phyloP scores from a whole-genome alignment of 768 basidiomycete species.

The Peribolospora kevripleyi region DNA sequence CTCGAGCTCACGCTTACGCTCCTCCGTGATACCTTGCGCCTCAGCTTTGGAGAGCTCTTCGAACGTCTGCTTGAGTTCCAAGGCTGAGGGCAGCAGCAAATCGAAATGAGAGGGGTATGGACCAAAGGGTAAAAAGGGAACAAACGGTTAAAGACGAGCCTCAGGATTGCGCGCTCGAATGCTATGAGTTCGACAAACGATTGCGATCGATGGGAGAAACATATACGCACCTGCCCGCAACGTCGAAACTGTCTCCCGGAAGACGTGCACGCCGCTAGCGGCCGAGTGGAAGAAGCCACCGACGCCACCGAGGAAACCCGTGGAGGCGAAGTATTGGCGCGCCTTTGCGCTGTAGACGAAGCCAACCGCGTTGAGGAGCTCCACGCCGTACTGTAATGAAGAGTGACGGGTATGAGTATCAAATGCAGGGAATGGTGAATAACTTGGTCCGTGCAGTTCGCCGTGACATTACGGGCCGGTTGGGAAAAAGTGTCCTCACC shows the following conservation, averaged over 20 bases:
- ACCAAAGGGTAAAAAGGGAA: constrained; percentile 17
- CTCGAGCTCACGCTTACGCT: constrained; percentile 58
- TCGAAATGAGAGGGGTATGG: no score
- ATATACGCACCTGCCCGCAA: constrained; percentile 17
- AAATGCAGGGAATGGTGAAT: no score
- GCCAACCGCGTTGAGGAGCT: constrained; percentile 61
- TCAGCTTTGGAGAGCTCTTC: constrained; percentile 81
- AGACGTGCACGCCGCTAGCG: constrained; percentile 74
- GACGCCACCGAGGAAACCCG: constrained; percentile 45
- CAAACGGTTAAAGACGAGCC: constrained; percentile 38
- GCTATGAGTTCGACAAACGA: neutral
- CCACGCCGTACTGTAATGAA: constrained; percentile 40
- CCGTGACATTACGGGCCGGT: no score
- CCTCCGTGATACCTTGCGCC: constrained; percentile 48
- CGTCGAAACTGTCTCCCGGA: constrained; percentile 51
- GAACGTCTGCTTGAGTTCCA: constrained; percentile 70
- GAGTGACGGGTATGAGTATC: no score
- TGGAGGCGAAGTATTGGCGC: constrained; percentile 50
- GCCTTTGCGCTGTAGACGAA: constrained; percentile 55
- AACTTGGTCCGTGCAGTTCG: no score
- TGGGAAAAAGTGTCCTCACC: no score
- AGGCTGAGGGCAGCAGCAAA: constrained; percentile 25
- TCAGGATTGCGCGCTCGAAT: neutral
- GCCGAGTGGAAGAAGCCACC: constrained; percentile 85
- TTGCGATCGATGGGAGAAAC: neutral